Base-by-base conservation (phyloP, 345 rosid genomes). In the Balakata baccata region DNA sequence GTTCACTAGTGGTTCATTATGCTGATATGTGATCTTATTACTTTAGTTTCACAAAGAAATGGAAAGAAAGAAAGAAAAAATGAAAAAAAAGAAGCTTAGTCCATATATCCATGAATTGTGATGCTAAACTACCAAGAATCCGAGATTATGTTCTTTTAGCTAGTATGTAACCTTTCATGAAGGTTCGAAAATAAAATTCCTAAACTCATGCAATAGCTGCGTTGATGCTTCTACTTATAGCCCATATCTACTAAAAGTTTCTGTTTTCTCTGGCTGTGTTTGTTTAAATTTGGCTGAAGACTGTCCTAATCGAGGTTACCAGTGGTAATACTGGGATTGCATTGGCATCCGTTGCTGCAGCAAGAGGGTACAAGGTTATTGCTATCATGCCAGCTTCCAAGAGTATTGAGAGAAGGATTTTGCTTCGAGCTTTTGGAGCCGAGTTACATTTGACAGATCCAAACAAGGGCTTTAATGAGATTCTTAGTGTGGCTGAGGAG, bases 301-400 rank as follows among this genome's bases (percentile, higher is more conserved):
- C 58, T 60, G 73, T 78, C 9, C 77, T 78, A 43, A 39, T 72
- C 49, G 81, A 78, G 57, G 11, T 67, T 72, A 78, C 81, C 11
- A 78, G 81, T 61, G 81, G 81, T 25, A 72, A 67, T 34, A 61
- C 77, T 0, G 81, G 77, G 20, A 78, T 78, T 61, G 29, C 73
- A n/a, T 38, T 78, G 34, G 81, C 81, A 22, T 67, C 76, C 43
- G 53, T 78, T 23, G 77, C 64, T 23, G 81, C 81, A 60, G 76
- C 69, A 43, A 78, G 62, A 39, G 73, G 81, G 20, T 78, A 78
- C 64, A 72, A 72, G 66, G 62, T 68, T 22, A 72, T 66, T 6
- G 17, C 29, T 4, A 4, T 72, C 53, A 78, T 78, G 81, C 73
- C 77, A 38, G 81, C 77, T 66, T 45, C 76, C 13, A 66, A 72